These are phyloP conservation scores for Babesia divergens DNA, from an alignment of 169 alveolate genomes.

Conservation along the genomic window DNA sequence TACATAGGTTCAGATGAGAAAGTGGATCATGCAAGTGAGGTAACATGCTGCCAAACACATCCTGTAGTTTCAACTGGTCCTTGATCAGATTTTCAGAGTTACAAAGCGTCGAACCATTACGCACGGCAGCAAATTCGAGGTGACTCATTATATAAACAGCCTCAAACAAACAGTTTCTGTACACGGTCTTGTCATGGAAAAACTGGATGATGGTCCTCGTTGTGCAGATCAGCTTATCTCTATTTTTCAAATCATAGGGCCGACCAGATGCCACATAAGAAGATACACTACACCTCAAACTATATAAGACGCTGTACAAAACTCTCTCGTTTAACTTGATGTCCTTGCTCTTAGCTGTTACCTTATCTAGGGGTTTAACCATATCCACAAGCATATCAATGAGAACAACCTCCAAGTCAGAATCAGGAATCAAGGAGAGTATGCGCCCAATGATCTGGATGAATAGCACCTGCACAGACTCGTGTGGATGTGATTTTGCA, in stretches of 20 bases:
- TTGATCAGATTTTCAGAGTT: neutral
- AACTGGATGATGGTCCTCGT: neutral
- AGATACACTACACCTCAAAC: neutral
- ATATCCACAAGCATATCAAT: conserved; percentile 2
- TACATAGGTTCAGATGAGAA: neutral
- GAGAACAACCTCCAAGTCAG: conserved; percentile 10
- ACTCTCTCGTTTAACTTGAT: neutral
- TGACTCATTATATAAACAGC: neutral
- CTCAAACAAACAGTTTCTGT: conserved; percentile 7
- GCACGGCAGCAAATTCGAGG: neutral
- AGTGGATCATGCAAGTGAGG: conserved; percentile 13
- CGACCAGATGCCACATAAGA: neutral
- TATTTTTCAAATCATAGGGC: neutral
- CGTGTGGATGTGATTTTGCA: conserved; percentile 20
- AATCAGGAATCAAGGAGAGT: neutral
- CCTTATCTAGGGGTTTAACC: neutral
- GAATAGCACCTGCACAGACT: conserved; percentile 8
- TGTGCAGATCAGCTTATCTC: neutral
- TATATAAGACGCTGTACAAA: neutral
- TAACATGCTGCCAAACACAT: neutral
- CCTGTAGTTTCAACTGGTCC: neutral
- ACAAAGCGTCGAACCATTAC: neutral
- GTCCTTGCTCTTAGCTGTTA: neutral
- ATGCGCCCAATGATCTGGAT: conserved; percentile 9
- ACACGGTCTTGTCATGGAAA: conserved; percentile 21